Base-by-base conservation (phyloP, 345 rosid genomes). In the Eutrema yunnanense region DNA sequence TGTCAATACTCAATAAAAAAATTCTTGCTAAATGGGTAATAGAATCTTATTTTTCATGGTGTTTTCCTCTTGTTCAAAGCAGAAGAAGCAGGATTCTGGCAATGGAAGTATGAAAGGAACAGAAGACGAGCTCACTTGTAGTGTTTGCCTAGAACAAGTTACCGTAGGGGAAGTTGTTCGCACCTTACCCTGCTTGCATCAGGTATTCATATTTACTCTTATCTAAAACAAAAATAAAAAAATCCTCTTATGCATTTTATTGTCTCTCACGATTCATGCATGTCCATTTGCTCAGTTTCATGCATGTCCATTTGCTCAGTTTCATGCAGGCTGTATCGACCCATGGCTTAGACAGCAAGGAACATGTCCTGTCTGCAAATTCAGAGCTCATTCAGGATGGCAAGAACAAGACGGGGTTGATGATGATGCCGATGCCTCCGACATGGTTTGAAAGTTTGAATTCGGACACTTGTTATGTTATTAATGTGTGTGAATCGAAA, bases 291-390 rank as follows among this genome's bases (percentile, higher is more conserved):
- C 43, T 77, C 92, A 90, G 96, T 88, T 90, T 80, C 96, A 86
- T 86, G 87, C 94, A 0, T 48, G n/a, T 49, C 44, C 6, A 11
- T 57, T 54, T 63, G 40, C 43, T 77, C 92, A 90, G 96, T 88
- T 90, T 80, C 96, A 86, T 86, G 87, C 94, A 0, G 80, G 48
- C 62, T 90, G 96, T 81, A 90, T 90, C 0, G 92, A 86, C 34
- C 94, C 94, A 0, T 90, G 96, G 94, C 81, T 86, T 71, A 77
- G 83, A 75, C 96, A 86, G 64, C 93, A 90, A 70, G 96, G 94
- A 73, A 90, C 94, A 13, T 90, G 94, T 78, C 96, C 96, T 8
- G 89, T 90, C 34, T 88, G 96, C 77, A 88, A 88, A 77, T 84
- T 78, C 78, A 81, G 81, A 81, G 96, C 87, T 66, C 85, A 84